Percentiles rank a stretch among this genome's conserved stretches.
These are phyloP conservation scores for Aspergillus biplanus DNA, from an alignment of 495 filamentous ascomycete species.

Conservation along the genomic window DNA sequence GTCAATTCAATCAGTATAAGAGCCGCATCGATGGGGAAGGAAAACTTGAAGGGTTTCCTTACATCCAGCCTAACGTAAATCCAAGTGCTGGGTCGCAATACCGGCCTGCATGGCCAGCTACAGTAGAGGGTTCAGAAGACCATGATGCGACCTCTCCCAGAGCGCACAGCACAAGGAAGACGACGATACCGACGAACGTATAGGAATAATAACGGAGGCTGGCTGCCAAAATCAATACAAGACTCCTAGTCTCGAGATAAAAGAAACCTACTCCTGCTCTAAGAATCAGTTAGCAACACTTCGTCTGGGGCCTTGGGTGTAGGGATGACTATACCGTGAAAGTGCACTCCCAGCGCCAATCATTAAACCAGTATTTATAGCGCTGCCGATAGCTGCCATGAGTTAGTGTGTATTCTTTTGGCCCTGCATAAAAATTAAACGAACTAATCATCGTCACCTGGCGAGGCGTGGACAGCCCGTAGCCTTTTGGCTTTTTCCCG, in stretches of 20 bases:
- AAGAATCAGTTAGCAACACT: neutral
- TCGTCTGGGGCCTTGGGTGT: neutral
- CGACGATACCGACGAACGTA: constrained; percentile 59
- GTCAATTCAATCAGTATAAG: neutral
- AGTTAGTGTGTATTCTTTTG: neutral
- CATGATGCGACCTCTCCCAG: constrained; percentile 68
- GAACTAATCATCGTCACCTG: constrained; percentile 73
- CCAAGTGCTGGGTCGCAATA: constrained; percentile 67
- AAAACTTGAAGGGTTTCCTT: too few relatives aligned
- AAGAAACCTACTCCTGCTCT: constrained; percentile 40
- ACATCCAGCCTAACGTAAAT: constrained; percentile 62
- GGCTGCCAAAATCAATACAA: constrained; percentile 40
- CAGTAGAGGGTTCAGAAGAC: constrained; percentile 58
- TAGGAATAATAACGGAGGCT: constrained; percentile 67
- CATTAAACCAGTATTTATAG: constrained; percentile 75
- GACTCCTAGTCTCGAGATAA: neutral
- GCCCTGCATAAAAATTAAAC: constrained; percentile 7
- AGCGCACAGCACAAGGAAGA: constrained; percentile 63
- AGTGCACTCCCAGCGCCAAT: constrained; percentile 66
- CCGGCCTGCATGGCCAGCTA: constrained; percentile 62
- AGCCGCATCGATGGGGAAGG: constrained; percentile 14
- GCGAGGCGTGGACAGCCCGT: constrained; percentile 26
- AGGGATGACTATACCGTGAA: constrained; percentile 50
- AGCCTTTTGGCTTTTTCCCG: neutral
- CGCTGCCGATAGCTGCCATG: constrained; percentile 72